Percentiles rank a stretch among this genome's conserved stretches.
Conservation (phyloP, 2,329 filamentous ascomycete species). For the Helminthosporium solani region DNA sequence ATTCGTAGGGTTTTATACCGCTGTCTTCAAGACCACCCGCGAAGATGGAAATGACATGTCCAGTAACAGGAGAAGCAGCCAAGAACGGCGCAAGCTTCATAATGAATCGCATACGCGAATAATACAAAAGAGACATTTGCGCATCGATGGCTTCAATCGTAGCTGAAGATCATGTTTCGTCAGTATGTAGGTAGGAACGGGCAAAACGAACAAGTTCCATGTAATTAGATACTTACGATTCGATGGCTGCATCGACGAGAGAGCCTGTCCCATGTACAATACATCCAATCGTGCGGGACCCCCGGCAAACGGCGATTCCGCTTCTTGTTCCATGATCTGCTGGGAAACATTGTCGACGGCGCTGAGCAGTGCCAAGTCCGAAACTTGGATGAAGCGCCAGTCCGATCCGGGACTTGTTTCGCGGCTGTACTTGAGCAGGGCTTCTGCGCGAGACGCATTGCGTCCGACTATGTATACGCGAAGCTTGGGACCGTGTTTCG, state of each 20-base stretch:
- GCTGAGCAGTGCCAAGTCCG: conserved; percentile 35
- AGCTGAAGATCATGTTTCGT: no score
- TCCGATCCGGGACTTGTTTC: conserved; percentile 29
- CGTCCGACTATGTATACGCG: conserved; percentile 39
- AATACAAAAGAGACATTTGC: conserved; percentile 10
- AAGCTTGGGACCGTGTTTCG: conserved; percentile 24
- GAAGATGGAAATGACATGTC: conserved; percentile 40
- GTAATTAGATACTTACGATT: no score
- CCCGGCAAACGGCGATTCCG: conserved; percentile 15
- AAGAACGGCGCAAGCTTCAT: conserved; percentile 7
- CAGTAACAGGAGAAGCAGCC: conserved; percentile 4
- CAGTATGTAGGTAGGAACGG: no score
- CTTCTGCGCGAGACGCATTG: conserved; percentile 24
- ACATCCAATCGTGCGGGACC: conserved; percentile 35
- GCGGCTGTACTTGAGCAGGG: conserved; percentile 29
- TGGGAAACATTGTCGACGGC: conserved; percentile 38
- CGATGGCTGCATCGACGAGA: conserved; percentile 17
- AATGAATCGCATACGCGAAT: conserved; percentile 11
- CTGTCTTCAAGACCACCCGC: conserved; percentile 31
- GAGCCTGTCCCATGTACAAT: conserved; percentile 35
- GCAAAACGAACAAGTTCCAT: no score
- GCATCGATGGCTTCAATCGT: conserved; percentile 11
- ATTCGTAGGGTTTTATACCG: conserved; percentile 21
- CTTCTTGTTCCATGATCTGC: conserved; percentile 30
- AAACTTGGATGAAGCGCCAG: conserved; percentile 37